Evolutionary conservation across 176 grass and related monocot genomes (phyloP).

Genomic region (Microstegium vimineum): DNA sequence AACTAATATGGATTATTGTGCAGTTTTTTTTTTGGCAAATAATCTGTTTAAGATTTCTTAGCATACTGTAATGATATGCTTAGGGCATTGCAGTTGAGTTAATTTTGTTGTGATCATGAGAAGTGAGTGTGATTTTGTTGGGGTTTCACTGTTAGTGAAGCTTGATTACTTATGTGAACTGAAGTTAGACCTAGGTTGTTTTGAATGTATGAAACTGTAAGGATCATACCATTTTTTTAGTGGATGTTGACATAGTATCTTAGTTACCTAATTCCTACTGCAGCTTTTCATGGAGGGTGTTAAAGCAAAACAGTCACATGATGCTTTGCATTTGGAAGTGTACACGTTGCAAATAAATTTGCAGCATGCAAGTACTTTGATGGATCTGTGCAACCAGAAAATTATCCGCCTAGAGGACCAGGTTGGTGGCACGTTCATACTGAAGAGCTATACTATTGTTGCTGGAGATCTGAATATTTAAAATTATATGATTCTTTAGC

Average conservation of each 20-base stretch:
- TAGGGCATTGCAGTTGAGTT: neutral
- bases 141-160: neutral
- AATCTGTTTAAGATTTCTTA: neutral
- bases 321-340: conserved; percentile 52
- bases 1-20: neutral
- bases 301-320: conserved; percentile 53
- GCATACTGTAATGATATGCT: neutral
- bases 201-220: neutral
- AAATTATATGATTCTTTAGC: conserved; percentile 39
- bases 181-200: neutral
- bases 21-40: neutral
- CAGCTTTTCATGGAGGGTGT: conserved; percentile 84
- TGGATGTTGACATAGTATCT: neutral
- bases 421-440: conserved; percentile 37
- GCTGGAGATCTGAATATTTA: conserved; percentile 1
- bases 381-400: conserved; percentile 71
- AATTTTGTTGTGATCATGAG: neutral
- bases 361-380: conserved; percentile 44
- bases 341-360: conserved; percentile 53
- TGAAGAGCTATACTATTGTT: neutral
- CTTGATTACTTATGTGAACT: neutral
- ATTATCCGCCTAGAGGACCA: conserved; percentile 59
- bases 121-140: neutral
- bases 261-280: conserved; percentile 25
- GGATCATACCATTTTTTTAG: neutral